Percentiles rank a stretch among this genome's conserved stretches.
phyloP scores from a whole-genome alignment of 768 basidiomycete species.

The Phanerodontia chrysosporium region DNA sequence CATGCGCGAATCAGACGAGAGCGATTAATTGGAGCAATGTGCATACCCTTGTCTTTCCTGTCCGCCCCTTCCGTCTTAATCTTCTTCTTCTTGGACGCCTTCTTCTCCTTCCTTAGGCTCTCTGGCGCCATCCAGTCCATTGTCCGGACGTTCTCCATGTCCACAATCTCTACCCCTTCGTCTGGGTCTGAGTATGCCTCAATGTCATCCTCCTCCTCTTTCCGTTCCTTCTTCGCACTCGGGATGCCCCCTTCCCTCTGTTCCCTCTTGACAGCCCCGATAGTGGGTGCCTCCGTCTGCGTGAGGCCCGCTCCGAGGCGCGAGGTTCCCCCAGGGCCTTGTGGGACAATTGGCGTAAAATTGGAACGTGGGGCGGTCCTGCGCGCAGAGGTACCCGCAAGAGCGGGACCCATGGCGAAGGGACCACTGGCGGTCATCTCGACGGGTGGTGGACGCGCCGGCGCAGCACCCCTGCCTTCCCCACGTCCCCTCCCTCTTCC shows the following conservation, averaged over 20 bases:
- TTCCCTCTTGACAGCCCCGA: constrained; percentile 35
- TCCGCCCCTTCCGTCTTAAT: constrained; percentile 34
- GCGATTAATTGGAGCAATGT: too few relatives aligned
- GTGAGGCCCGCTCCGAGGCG: constrained; percentile 48
- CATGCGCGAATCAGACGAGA: too few relatives aligned
- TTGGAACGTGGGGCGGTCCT: constrained; percentile 51
- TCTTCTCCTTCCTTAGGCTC: constrained; percentile 44
- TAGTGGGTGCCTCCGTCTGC: constrained; percentile 43
- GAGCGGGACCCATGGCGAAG: constrained; percentile 80
- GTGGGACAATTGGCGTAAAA: constrained; percentile 46
- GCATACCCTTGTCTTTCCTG: constrained; percentile 32
- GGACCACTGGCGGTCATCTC: constrained; percentile 87
- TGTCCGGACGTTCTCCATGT: constrained; percentile 70
- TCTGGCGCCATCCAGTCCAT: constrained; percentile 93
- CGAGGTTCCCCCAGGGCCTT: constrained; percentile 32
- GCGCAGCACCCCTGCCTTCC: constrained; percentile 52
- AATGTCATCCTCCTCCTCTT: constrained; percentile 41
- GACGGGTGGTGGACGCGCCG: constrained; percentile 42
- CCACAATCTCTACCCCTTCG: constrained; percentile 82
- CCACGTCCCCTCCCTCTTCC: constrained; percentile 30
- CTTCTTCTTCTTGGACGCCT: constrained; percentile 40
- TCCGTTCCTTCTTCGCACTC: constrained; percentile 22
- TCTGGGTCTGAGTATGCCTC: constrained; percentile 85
- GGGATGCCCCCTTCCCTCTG: constrained; percentile 18
- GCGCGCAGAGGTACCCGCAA: constrained; percentile 54